Conservation (phyloP, 257 asterid species). For the Buddleja alternifolia region DNA sequence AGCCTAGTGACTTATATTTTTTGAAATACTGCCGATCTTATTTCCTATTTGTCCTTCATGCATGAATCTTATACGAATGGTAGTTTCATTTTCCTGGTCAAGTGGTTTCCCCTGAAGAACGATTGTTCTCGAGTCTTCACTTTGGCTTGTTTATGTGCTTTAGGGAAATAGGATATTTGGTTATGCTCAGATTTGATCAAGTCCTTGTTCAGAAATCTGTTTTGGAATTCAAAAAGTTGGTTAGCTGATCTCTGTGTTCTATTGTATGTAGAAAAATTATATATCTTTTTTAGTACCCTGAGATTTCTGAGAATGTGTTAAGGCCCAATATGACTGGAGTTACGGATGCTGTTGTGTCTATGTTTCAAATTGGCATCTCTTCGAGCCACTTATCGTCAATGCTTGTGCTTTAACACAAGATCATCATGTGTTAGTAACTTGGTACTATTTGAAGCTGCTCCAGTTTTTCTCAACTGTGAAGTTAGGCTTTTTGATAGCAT, state of each 20-base stretch:
- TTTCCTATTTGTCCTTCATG: background rate
- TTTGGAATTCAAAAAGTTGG: background rate
- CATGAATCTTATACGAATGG: background rate
- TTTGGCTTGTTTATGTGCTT: background rate
- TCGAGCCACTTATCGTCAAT: too few relatives aligned
- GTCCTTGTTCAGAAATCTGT: constrained; percentile 4
- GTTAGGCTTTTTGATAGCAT: background rate
- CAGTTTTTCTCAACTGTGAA: background rate
- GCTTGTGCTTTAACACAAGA: too few relatives aligned
- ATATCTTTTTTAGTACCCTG: background rate
- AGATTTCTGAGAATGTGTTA: background rate
- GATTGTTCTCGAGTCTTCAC: background rate
- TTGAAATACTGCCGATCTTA: background rate
- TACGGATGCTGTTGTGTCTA: background rate
- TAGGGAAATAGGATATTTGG: background rate
- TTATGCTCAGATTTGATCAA: background rate
- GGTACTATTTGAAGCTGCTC: background rate
- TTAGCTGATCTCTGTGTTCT: background rate
- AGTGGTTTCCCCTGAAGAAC: background rate
- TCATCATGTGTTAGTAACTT: background rate
- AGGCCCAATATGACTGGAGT: background rate
- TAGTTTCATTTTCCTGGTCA: background rate
- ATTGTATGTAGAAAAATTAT: background rate
- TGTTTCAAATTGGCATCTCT: background rate
- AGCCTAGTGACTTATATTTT: background rate